Percentiles rank a stretch among this genome's conserved stretches.
Evolutionary conservation across 208 protist genomes (phyloP).

Genomic region (Leishmania mexicana): DNA sequence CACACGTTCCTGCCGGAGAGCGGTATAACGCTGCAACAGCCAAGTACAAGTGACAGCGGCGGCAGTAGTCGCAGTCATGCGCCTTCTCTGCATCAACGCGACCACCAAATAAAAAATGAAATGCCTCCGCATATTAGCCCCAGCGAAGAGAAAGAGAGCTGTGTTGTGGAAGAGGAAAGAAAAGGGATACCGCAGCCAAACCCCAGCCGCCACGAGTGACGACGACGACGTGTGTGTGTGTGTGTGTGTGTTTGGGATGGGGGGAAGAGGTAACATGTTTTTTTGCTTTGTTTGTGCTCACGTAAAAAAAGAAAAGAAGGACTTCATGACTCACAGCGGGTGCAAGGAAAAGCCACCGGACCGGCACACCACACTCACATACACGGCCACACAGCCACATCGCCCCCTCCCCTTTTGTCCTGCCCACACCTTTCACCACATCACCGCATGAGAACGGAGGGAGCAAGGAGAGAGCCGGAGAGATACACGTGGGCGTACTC

Average conservation of each 20-base stretch:
- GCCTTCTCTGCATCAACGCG: neutral
- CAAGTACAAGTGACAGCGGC: neutral
- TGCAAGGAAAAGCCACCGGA: neutral
- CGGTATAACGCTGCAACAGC: neutral
- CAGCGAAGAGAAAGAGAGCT: neutral
- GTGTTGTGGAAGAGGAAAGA: neutral
- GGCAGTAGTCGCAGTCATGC: neutral
- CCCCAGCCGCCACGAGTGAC: neutral
- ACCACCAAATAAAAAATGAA: neutral
- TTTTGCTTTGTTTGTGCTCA: neutral
- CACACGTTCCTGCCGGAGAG: neutral
- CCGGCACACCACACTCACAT: neutral
- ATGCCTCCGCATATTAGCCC: neutral
- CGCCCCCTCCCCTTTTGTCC: too few relatives aligned
- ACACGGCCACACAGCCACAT: neutral
- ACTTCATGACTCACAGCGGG: neutral
- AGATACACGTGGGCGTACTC: too few relatives aligned
- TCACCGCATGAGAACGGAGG: neutral
- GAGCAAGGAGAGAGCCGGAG: neutral
- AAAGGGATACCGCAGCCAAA: neutral
- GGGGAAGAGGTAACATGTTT: neutral
- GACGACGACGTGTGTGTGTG: too few relatives aligned
- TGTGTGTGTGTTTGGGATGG: too few relatives aligned
- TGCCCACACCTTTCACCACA: neutral
- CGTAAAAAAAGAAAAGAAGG: neutral